Conservation (phyloP, 176 grass and related monocot species). For the Triticum aestivum region IWGSC_CS_RefSeq_v2.1 NC_057802.1:62465898-62466397, state of each 20-base stretch:
- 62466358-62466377: not conserved
- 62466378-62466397: not conserved
- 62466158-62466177: slow-evolving; percentile 5
- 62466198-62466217: not conserved
- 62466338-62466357: not conserved
- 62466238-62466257: not conserved
- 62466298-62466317: not conserved
- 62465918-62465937: no score
- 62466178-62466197: not conserved
- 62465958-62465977: not conserved
- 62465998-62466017: not conserved
- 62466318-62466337: not conserved
- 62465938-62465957: no score
- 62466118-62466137: not conserved
- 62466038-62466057: not conserved
- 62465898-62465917: not conserved
- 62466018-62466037: not conserved
- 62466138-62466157: not conserved
- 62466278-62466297: not conserved
- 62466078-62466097: not conserved
- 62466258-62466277: not conserved
- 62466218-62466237: not conserved
- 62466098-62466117: not conserved
- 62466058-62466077: not conserved
- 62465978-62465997: not conserved